phyloP scores from a whole-genome alignment of 176 grass and related monocot species.

The Guadua angustifolia region DNA sequence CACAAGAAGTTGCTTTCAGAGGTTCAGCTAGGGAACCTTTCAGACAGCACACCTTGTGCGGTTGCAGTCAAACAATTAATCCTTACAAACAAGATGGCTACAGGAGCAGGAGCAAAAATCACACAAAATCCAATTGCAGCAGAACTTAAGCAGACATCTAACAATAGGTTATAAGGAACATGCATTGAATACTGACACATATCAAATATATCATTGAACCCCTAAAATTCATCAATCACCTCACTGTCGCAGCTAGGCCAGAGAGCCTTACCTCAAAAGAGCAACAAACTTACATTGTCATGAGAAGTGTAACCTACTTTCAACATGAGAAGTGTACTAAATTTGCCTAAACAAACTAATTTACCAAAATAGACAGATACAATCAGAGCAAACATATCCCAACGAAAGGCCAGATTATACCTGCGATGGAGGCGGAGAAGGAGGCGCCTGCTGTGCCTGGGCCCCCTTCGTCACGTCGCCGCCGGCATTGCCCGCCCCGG shows the following conservation, averaged over 20 bases:
- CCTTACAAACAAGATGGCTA: background rate
- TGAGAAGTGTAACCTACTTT: background rate
- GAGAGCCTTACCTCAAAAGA: background rate
- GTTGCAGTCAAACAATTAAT: background rate
- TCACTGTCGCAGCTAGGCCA: background rate
- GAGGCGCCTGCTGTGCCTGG: slow-evolving; percentile 18
- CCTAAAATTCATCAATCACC: background rate
- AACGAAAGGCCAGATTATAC: slow-evolving; percentile 27
- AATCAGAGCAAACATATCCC: background rate
- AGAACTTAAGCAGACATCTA: background rate
- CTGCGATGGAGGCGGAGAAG: slow-evolving; percentile 33
- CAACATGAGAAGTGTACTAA: background rate
- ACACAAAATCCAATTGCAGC: background rate
- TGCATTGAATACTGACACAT: background rate
- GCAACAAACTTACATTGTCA: slow-evolving; percentile 17
- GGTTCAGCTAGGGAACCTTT: slow-evolving; percentile 18
- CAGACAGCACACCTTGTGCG: slow-evolving; percentile 5
- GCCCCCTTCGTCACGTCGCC: slow-evolving; percentile 25
- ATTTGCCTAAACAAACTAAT: background rate
- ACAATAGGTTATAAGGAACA: background rate
- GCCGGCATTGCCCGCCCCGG: slow-evolving; percentile 39
- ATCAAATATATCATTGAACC: background rate
- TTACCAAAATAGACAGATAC: background rate
- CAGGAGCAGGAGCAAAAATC: background rate
- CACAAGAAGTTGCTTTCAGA: background rate